Base-by-base conservation (phyloP, 305 asterid species). In the Withania somnifera region DNA sequence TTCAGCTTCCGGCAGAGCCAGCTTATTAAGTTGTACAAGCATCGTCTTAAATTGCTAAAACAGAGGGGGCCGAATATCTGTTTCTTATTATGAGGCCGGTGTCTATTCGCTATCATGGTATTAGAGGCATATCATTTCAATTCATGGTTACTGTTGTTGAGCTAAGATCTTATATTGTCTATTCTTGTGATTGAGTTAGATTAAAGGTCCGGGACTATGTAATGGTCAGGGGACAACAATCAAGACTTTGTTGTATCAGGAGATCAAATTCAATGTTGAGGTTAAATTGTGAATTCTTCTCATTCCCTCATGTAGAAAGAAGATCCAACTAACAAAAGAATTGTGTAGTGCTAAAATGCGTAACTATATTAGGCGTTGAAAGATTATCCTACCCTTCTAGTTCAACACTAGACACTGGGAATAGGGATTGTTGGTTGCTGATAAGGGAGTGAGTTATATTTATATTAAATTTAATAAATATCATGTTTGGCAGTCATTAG, bases 1-100 rank as follows among this genome's bases (percentile, higher is more conserved):
- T 95, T 76, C 88, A 90, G 84, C 89, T 95, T 73, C 91, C 93
- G 20, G 83, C 85, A 51, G 83, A 78, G 50, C 57, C 19, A 26
- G 56, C 73, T 71, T 53, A 57, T 76, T 78, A 71, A 81, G 50
- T 28, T 57, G 58, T 75, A 15, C 7, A 17, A n/a, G n/a, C 40
- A 7, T 30, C 1, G 40, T 50, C 17, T 4, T 50, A 51, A 15
- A 50, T 47, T 15, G n/a, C 26, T 75, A 8, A 15, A 61, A 6
- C 3, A 50, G 61, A 75, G 61, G 7, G 11, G 53, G 53, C n/a
- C 6, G 53, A 47, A 11, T 13, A 11, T 11, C 52, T 47, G 13
- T 47, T 47, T 6, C 34, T n/a, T 30, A 34, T 34, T 34, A 34
- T 6, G n/a, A n/a, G n/a, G n/a, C n/a, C n/a, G n/a, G n/a, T n/a